Conservation (phyloP, 2,329 filamentous ascomycete genomes). For the Venturia oleaginea region DNA sequence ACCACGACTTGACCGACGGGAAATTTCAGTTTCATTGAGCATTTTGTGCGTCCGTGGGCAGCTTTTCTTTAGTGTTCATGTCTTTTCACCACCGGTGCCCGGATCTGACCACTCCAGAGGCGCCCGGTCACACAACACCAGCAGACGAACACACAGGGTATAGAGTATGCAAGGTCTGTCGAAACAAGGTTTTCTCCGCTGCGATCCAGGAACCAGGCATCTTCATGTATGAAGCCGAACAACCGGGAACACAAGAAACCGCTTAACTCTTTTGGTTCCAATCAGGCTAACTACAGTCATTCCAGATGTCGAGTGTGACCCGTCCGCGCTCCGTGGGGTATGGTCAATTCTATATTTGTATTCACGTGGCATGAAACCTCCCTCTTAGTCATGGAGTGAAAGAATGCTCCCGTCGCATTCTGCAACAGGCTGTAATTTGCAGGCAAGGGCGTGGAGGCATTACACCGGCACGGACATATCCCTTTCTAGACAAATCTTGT, state of each 20-base stretch:
- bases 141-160: not conserved
- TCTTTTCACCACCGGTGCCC: not conserved
- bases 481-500: not conserved
- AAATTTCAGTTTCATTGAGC: not conserved
- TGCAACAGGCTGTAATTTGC: conserved; percentile 2
- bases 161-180: not conserved
- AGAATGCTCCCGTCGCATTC: conserved; percentile 2
- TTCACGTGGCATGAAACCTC: not conserved
- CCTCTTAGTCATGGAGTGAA: not conserved
- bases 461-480: not conserved
- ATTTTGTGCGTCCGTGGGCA: not conserved
- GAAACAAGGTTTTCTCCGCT: conserved; percentile 3
- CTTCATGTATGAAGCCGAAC: not conserved
- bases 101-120: not conserved
- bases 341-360: not conserved
- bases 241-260: not conserved
- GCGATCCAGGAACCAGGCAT: not conserved
- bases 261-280: not conserved
- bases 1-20: not conserved
- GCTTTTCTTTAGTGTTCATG: not conserved
- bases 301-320: not conserved
- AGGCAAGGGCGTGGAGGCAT: not conserved
- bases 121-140: not conserved
- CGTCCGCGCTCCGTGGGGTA: not conserved
- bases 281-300: not conserved